These are phyloP conservation scores for Orbilia quercus DNA, from an alignment of 2,329 filamentous ascomycete genomes.

Conservation along the genomic window DNA sequence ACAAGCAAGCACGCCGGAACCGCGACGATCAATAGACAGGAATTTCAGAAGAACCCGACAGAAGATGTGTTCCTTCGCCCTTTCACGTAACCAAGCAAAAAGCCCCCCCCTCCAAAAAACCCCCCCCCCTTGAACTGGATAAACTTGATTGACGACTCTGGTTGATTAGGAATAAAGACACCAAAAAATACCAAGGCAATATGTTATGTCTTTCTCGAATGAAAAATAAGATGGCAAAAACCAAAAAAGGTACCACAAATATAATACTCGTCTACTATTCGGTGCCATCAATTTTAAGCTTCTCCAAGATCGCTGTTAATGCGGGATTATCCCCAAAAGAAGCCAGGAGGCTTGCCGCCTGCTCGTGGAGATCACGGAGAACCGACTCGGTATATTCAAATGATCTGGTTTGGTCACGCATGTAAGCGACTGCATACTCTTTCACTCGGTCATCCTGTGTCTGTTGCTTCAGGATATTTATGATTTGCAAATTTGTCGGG, in stretches of 20 bases:
- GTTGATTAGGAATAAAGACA: no score
- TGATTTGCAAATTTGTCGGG: constrained; percentile 78
- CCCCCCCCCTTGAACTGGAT: no score
- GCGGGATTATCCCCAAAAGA: constrained; percentile 69
- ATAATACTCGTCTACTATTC: neutral
- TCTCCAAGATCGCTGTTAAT: constrained; percentile 69
- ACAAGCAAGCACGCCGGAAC: no score
- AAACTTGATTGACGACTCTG: no score
- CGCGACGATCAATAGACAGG: no score
- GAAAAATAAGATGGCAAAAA: no score
- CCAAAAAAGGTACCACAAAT: neutral
- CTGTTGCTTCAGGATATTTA: constrained; percentile 93
- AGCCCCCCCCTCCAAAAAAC: no score
- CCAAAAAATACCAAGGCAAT: no score
- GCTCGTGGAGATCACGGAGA: constrained; percentile 72
- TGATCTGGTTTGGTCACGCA: constrained; percentile 83
- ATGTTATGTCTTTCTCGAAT: no score
- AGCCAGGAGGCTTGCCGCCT: constrained; percentile 73
- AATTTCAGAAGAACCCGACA: no score
- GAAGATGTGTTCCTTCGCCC: no score
- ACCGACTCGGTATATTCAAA: constrained; percentile 85
- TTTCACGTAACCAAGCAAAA: no score
- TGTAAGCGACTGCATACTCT: constrained; percentile 87
- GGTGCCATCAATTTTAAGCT: constrained; percentile 30
- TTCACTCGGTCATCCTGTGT: constrained; percentile 88